Conservation (phyloP, 768 basidiomycete genomes). For the Termitomyces sp. region DNA sequence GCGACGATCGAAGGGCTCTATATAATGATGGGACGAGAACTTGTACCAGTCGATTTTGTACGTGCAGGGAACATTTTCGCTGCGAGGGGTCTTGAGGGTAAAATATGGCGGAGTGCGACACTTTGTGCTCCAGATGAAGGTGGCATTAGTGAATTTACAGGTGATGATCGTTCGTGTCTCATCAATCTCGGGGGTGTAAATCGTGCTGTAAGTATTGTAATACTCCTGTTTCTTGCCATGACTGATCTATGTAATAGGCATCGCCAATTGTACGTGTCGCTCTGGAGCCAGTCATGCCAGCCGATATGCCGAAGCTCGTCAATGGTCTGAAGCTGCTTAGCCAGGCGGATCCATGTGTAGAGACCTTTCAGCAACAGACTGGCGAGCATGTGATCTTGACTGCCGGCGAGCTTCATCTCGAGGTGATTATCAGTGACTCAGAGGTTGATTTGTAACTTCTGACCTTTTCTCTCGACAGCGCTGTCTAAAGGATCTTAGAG, state of each 20-base stretch:
- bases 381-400: constrained; percentile 97
- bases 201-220: constrained; percentile 42
- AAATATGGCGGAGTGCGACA: constrained; percentile 87
- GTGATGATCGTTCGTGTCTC: constrained; percentile 41
- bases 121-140: constrained; percentile 61
- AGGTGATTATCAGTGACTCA: constrained; percentile 42
- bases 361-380: constrained; percentile 94
- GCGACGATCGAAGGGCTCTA: constrained; percentile 76
- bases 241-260: constrained; percentile 35
- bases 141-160: constrained; percentile 31
- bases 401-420: constrained; percentile 93
- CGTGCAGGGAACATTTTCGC: constrained; percentile 94
- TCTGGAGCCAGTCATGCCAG: constrained; percentile 75
- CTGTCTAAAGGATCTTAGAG: constrained; percentile 92
- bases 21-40: constrained; percentile 96
- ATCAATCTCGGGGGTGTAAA: constrained; percentile 76
- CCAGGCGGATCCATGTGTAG: constrained; percentile 95
- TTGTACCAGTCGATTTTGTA: constrained; percentile 78
- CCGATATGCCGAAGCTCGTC: constrained; percentile 87
- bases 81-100: constrained; percentile 82
- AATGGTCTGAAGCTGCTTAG: constrained; percentile 83
- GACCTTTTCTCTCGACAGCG: constrained; percentile 43
- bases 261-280: constrained; percentile 95
- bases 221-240: background rate
- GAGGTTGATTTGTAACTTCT: background rate